Evolutionary conservation across 164 flowering plant species (phyloP).

Genomic region (Annona cherimola): DNA sequence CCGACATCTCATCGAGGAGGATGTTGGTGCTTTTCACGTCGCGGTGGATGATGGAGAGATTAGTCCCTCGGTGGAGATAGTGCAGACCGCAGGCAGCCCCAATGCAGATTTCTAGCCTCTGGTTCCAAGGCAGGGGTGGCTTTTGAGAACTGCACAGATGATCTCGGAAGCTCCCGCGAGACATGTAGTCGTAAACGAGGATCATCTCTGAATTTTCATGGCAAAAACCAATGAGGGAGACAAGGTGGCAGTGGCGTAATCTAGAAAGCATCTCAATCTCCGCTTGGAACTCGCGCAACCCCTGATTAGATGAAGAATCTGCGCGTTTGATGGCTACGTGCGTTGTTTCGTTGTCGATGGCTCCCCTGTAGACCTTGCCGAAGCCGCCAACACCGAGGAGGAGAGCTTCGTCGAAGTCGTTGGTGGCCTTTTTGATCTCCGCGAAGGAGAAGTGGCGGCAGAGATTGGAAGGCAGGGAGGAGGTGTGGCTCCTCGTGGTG

Average conservation of each 20-base stretch:
- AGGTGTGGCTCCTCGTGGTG: constrained; percentile 26
- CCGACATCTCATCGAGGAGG: constrained; percentile 47
- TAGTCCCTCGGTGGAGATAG: constrained; percentile 47
- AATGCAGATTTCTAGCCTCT: constrained; percentile 45
- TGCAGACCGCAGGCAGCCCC: constrained; percentile 52
- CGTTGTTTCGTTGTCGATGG: constrained; percentile 52
- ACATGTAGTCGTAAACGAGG: constrained; percentile 50
- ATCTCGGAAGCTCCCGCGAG: constrained; percentile 38
- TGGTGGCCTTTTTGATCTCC: constrained; percentile 79
- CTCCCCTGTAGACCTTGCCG: constrained; percentile 77
- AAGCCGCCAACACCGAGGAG: constrained; percentile 85
- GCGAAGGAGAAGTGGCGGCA: constrained; percentile 16
- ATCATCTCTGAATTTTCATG: constrained; percentile 43
- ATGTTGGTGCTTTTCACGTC: constrained; percentile 43
- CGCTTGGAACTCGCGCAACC: constrained; percentile 43
- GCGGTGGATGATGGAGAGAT: too few relatives aligned
- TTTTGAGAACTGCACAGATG: constrained; percentile 39
- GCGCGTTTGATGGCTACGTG: constrained; percentile 46
- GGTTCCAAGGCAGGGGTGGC: constrained; percentile 42
- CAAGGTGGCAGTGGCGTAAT: constrained; percentile 43
- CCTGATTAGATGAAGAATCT: constrained; percentile 39
- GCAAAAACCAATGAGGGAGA: constrained; percentile 48
- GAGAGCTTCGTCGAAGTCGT: constrained; percentile 61
- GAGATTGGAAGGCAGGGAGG: constrained; percentile 27
- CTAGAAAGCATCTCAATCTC: constrained; percentile 56